Evolutionary conservation across 768 basidiomycete species (phyloP).

Genomic region (Chalciporus pseudorubinellus): DNA sequence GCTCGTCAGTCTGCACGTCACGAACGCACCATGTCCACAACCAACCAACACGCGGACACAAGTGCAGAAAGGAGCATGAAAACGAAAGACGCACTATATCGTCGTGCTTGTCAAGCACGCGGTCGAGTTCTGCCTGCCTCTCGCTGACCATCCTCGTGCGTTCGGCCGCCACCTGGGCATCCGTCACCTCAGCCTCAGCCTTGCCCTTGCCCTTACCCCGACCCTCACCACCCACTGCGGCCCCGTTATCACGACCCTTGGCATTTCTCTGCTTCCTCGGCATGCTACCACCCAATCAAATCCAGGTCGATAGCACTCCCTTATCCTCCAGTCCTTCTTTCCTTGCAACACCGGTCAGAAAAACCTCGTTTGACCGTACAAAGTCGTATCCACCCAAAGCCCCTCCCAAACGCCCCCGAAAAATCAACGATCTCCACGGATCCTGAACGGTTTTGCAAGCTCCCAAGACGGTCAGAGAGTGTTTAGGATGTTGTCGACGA

Average conservation of each 20-base stretch:
- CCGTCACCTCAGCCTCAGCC: slow-evolving; percentile 5
- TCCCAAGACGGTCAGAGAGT: slow-evolving; percentile 47
- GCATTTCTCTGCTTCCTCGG: slow-evolving; percentile 21
- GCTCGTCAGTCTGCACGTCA: background rate
- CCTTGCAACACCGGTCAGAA: background rate
- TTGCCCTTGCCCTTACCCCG: background rate
- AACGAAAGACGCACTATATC: slow-evolving; percentile 53
- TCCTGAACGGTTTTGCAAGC: slow-evolving; percentile 59
- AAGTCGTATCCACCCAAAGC: background rate
- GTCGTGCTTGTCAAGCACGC: slow-evolving; percentile 66
- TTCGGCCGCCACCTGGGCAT: slow-evolving; percentile 32
- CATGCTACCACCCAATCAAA: slow-evolving; percentile 12
- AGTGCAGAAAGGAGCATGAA: background rate
- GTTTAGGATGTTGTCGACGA: background rate
- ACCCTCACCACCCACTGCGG: background rate
- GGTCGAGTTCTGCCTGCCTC: slow-evolving; percentile 58
- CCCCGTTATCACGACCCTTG: background rate
- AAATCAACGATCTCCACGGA: slow-evolving; percentile 56
- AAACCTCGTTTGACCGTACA: background rate
- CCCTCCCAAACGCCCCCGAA: background rate
- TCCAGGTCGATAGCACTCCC: background rate
- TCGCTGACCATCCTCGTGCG: slow-evolving; percentile 50
- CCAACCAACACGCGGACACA: too few species aligned
- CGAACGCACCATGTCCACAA: background rate
- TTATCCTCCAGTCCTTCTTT: background rate